Base-by-base conservation (phyloP, 2,329 filamentous ascomycete species). In the Plenodomus tracheiphilus region DNA sequence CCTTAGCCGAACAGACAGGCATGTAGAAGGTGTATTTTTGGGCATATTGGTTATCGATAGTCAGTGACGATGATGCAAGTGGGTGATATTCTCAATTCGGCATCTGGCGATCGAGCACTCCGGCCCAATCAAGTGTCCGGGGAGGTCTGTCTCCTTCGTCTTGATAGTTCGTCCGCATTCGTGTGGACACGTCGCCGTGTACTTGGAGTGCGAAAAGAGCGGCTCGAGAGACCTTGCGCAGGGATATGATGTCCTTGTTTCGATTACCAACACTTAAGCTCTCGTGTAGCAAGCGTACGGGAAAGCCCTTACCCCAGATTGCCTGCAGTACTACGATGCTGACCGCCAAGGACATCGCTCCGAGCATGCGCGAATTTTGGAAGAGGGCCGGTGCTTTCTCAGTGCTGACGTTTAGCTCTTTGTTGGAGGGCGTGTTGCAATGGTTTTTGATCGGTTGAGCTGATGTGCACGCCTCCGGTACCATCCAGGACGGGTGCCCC, bases 31-130 rank as follows among this genome's bases (percentile, higher is more conserved):
- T 42, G 34, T 42, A 30, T 48, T 36, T 47, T 47, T 42, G 39
- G 42, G 45, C 13, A 7, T 15, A 8, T 32, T 32, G 49, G 42
- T 11, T 49, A 54, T 49, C 47, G 44, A 50, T 48, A 48, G 47
- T 44, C 41, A 16, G 35, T 38, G 16, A 18, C 16, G 19, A 20
- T 18, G 35, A 38, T 20, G 28, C 28, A 32, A 32, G 6, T 8
- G 35, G 9, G 16, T 17, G 16, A 37, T 3, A 4, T 18, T 20
- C 35, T 37, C 35, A 37, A 19, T 8, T 8, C 16, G 7, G 16
- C 8, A 18, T 17, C 8, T 8, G 16, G 35, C 6, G 34, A 18
- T 36, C n/a, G 34, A n/a, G 8, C 4, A 37, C 18, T 37, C 3
- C 35, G 4, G 16, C 4, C 35, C 18, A 20, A 36, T n/a, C 32